Evolutionary conservation across 2,329 filamentous ascomycete species (phyloP).

Genomic region (Lasiodiplodia sp.): DNA sequence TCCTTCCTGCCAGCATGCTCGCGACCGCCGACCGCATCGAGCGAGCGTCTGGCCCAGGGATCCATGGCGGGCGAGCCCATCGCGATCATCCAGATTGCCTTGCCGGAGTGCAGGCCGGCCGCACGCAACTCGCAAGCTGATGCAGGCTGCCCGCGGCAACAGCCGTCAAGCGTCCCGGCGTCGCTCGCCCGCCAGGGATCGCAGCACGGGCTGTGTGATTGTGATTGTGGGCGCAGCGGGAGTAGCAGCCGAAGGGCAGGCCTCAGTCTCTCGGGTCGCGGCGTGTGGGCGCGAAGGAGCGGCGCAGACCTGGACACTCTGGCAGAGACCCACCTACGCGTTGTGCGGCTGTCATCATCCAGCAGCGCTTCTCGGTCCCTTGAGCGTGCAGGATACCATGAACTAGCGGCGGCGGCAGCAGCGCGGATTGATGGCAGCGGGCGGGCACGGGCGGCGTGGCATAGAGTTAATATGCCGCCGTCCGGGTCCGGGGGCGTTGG

Average conservation of each 20-base stretch:
- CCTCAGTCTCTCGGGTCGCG: conserved; percentile 10
- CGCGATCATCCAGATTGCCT: conserved; percentile 18
- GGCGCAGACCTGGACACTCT: conserved; percentile 1
- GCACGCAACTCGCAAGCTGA: conserved; percentile 1
- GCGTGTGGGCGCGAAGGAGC: not conserved
- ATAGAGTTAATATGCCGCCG: conserved; percentile 6
- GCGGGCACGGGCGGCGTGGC: conserved; percentile 13
- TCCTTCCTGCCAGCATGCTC: conserved; percentile 1
- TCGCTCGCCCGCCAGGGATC: conserved; percentile 8
- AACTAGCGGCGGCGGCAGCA: conserved; percentile 15
- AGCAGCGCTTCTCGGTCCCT: conserved; percentile 1
- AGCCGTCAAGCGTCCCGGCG: conserved; percentile 9
- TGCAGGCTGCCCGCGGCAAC: conserved; percentile 20
- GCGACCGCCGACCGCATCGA: conserved; percentile 16
- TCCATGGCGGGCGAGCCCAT: conserved; percentile 8
- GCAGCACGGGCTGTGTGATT: conserved; percentile 24
- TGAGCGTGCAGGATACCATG: not conserved
- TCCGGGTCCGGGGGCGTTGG: conserved; percentile 13
- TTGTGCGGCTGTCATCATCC: conserved; percentile 22
- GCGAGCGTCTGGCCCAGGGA: conserved; percentile 10
- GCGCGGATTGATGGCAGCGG: not conserved
- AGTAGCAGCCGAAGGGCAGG: conserved; percentile 20
- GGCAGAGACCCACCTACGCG: conserved; percentile 9
- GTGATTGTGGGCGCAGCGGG: conserved; percentile 14
- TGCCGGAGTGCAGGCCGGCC: conserved; percentile 22